Base-by-base conservation (phyloP, 495 filamentous ascomycete species). In the Penicillium taxi region DNA sequence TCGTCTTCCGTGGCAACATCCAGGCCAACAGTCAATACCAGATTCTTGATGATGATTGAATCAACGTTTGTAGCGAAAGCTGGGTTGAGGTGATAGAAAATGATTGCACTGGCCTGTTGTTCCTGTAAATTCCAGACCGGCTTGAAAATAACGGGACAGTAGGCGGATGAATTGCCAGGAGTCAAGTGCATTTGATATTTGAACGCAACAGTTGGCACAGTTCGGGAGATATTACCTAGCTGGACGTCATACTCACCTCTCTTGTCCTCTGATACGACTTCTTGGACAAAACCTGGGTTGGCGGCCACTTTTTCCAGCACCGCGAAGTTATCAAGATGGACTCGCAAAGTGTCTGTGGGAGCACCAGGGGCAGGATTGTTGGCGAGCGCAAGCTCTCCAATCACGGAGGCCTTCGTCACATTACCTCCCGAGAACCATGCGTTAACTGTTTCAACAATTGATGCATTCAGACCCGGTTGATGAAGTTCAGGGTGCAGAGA, bases 261-360 rank as follows among this genome's bases (percentile, higher is more conserved):
- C 38, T 72, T 80, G 24, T 86, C 80, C 12, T 66, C 64, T 3
- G 54, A 44, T 1, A 43, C 38, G 20, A 50, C 67, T 47, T 82
- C 79, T 12, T 74, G 73, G 36, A 96, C 79, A 56, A 96, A 94
- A 37, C 84, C 77, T 20, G 86, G 86, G 58, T 99, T 99, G 13
- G 88, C 86, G 2, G 89, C 91, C 35, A 99, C 88, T 56, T 88
- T 90, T 46, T 96, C 90, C 9, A 99, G 74, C n/a, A 79, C 70
- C 9, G 78, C 64, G 59, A 94, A 96, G 47, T 94, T 94, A 40
- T 96, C 86, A 13, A 99, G 75, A 17, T 85, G 81, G 47, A 98
- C 82, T 28, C 64, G 79, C 8, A 70, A 61, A 15, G 67, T 76
- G 56, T 66, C 64, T n/a, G 59, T 42, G 22, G 67, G 46, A 15